These are phyloP conservation scores for Basipetospora chlamydospora DNA, from an alignment of 2,329 filamentous ascomycete species.

Conservation along the genomic window DNA sequence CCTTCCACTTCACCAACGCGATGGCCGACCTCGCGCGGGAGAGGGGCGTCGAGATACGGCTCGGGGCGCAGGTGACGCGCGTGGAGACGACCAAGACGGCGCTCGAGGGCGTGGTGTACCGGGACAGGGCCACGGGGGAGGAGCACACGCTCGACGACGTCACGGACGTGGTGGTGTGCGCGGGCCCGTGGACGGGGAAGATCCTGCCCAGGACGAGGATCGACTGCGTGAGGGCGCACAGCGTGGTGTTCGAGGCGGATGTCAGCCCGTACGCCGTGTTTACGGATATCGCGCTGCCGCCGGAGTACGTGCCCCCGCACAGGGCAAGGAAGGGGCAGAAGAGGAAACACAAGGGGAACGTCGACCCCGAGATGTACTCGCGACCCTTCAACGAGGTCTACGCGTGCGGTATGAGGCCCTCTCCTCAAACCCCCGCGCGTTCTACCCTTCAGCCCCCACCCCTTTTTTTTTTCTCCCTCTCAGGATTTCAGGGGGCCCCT, in stretches of 20 bases:
- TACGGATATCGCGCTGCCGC: conserved; percentile 66
- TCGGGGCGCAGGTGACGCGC: conserved; percentile 50
- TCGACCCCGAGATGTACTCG: conserved; percentile 87
- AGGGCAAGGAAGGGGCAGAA: conserved; percentile 30
- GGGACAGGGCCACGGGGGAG: conserved; percentile 29
- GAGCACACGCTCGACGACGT: conserved; percentile 24
- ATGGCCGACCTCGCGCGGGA: conserved; percentile 66
- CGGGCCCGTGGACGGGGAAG: conserved; percentile 48
- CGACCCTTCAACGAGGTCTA: conserved; percentile 82
- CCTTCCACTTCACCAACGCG: conserved; percentile 73
- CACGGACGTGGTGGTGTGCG: conserved; percentile 40
- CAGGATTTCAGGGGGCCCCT: not conserved
- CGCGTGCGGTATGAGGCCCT: conserved; percentile 52
- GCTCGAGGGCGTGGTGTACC: conserved; percentile 47
- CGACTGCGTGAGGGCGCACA: conserved; percentile 46
- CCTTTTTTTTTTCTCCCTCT: not conserved
- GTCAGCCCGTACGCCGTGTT: conserved; percentile 70
- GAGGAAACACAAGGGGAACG: conserved; percentile 43
- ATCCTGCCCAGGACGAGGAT: conserved; percentile 44
- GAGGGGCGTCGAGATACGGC: conserved; percentile 50
- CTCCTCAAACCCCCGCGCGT: not conserved
- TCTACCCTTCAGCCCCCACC: no score
- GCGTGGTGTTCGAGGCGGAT: conserved; percentile 47
- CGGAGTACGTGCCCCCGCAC: conserved; percentile 42
- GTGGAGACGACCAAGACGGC: conserved; percentile 41